Percentiles rank a stretch among this genome's conserved stretches.
phyloP scores from a whole-genome alignment of 768 basidiomycete genomes.

The Termitomyces sp. region DNA sequence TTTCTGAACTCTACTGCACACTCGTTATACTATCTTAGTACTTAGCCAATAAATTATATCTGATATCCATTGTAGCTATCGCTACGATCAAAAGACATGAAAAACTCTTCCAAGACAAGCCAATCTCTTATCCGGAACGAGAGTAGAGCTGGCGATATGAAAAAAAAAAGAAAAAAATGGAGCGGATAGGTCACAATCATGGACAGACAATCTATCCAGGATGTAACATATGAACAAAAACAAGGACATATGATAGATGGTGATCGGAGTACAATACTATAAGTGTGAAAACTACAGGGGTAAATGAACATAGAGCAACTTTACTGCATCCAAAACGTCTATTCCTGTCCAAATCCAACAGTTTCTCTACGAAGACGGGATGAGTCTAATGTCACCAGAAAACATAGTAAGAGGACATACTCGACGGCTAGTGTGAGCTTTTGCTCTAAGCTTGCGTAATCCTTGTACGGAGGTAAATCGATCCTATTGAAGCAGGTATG shows the following conservation, averaged over 20 bases:
- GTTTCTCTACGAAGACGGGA: constrained; percentile 58
- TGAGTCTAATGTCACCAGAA: constrained; percentile 12
- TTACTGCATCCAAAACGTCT: constrained; percentile 20
- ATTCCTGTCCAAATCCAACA: constrained; percentile 92
- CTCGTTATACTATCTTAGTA: constrained; percentile 7
- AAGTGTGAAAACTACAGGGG: not conserved
- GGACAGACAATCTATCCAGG: not conserved
- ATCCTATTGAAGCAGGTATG: constrained; percentile 96
- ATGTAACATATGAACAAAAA: not conserved
- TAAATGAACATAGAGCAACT: constrained; percentile 4
- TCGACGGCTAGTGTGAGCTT: constrained; percentile 94
- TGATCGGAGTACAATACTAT: not conserved
- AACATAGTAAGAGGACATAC: constrained; percentile 42
- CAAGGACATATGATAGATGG: not conserved
- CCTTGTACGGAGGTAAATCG: constrained; percentile 97
- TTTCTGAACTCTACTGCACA: not conserved
- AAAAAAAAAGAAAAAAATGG: not conserved
- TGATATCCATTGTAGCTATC: constrained; percentile 9
- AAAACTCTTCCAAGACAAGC: not conserved
- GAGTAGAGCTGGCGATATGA: not conserved
- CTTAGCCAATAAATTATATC: constrained; percentile 11
- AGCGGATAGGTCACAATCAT: not conserved
- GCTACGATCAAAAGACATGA: constrained; percentile 9
- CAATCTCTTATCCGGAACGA: not conserved
- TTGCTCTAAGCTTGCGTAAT: constrained; percentile 90